Base-by-base conservation (phyloP, 1,284 basidiomycete genomes). In the Melanopsichium pennsylvanicum region DNA sequence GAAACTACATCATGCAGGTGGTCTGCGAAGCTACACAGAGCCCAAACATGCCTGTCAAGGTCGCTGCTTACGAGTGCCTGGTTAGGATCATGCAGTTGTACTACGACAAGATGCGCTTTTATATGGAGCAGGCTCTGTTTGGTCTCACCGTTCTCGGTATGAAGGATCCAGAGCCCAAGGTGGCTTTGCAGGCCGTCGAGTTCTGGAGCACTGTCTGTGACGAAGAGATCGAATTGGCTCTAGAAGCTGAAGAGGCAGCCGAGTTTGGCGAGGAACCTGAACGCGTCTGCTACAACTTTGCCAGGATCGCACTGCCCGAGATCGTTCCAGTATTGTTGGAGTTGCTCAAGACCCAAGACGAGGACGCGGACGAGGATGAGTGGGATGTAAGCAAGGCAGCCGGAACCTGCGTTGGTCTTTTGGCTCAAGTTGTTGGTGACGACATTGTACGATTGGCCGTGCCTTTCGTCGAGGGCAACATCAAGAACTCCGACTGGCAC, bases 1-100 rank as follows among this genome's bases (percentile, higher is more conserved):
- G 95, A 48, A 98, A 97, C 84, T 98, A 97, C 84, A 98, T 99
- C 83, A 98, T 98, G 96, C 96, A 99, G 84, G 93, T 98, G 44
- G 92, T 98, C 22, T 99, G 95, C 81, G 96, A 98, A 81, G 96
- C 95, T 1, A 98, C 96, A 1, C 96, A 98, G 83, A 87, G 90
- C 15, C 82, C 87, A 37, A 93, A 97, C 45, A 93, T 97, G 84
- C 44, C 70, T 33, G 74, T 80, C 67, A 78, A 79, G 68, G 74
- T 78, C 12, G 72, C 75, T 11, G 74, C 77, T 13, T 99, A 96
- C 80, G 93, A 97, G 82, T 94, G 92, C 82, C 84, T 99, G 15
- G 96, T 98, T 39, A 87, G 89, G 75, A 95, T 97, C 81, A 98
- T 99, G 96, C 89, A 90, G 72, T 84, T 97, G 52, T 99, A 98